Conservation (phyloP, 352 stramenopile genomes). For the Pythium sp. region DNA sequence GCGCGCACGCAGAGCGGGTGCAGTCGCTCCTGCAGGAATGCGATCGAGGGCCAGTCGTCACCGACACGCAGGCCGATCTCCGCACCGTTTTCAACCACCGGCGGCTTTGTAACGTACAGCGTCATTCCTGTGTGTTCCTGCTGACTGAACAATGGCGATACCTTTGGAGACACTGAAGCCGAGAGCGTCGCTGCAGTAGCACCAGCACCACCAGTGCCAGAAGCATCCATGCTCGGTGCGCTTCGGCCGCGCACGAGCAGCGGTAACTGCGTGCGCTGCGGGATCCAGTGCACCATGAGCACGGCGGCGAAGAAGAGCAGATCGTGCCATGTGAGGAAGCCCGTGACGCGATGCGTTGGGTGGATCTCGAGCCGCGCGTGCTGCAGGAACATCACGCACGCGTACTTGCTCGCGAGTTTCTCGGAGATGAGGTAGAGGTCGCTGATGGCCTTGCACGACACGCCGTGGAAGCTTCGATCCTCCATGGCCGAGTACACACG, state of each 20-base stretch:
- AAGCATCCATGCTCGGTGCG: background rate
- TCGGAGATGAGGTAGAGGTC: constrained; percentile 72
- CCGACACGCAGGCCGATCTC: constrained; percentile 35
- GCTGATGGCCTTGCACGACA: constrained; percentile 38
- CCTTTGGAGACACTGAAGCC: background rate
- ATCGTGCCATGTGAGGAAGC: constrained; percentile 65
- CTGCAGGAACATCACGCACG: constrained; percentile 77
- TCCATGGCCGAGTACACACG: constrained; percentile 73
- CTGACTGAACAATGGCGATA: background rate
- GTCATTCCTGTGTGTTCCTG: background rate
- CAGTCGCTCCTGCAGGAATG: constrained; percentile 54
- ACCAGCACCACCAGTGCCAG: background rate
- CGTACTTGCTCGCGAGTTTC: constrained; percentile 71
- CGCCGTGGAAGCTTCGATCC: constrained; percentile 77
- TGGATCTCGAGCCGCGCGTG: constrained; percentile 80
- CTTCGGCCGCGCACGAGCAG: constrained; percentile 26
- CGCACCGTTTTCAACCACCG: constrained; percentile 48
- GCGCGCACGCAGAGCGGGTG: constrained; percentile 46
- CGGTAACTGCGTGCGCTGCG: constrained; percentile 40
- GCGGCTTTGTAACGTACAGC: background rate
- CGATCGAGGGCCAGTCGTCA: constrained; percentile 47
- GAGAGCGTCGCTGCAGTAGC: background rate
- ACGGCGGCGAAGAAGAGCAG: constrained; percentile 68
- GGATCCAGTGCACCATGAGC: constrained; percentile 78
- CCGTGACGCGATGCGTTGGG: constrained; percentile 42